Base-by-base conservation (phyloP, 345 rosid genomes). In the Bruguiera sexangula region DNA sequence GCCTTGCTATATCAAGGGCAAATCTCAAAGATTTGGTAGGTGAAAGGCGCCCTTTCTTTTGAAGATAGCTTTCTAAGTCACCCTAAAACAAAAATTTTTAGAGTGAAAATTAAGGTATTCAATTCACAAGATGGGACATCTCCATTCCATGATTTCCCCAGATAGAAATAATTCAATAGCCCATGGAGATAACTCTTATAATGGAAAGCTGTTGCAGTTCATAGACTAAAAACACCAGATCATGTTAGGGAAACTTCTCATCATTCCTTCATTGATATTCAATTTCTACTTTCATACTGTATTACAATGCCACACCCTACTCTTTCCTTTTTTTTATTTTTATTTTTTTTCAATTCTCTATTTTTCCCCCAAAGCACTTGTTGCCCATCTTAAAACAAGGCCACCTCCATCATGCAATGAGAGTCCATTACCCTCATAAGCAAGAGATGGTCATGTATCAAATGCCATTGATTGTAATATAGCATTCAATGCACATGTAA, bases 1-100 rank as follows among this genome's bases (percentile, higher is more conserved):
- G 82, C 97, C 99, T 90, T 64, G 99, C 97, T 76, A 95, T 82
- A 65, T 95, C 97, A 63, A 84, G 93, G 72, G 96, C 85, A 80
- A 88, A 90, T 85, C 92, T 82, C 73, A 92, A 66, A 73, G 76
- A 82, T 86, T 90, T 95, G 60, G 96, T 80, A 37, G 84, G 93
- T 68, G 99, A 86, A 43, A 89, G 84, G 66, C 96, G 97, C 69
- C 97, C 91, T 82, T 95, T 95, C 85, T 84, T 89, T 69, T 85
- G 92, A 74, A 95, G 85, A 80, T 95, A 95, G 63, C 76, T 76
- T 69, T 83, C 85, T 21, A 95, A 73, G 67, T 95, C 97, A 74
- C 99, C 99, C 99, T 95, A 86, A 70, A 73, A 77, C 31, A 13
- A 64, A 32, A 70, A 60, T 32, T 6, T 18, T 16, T 15, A 68